These are phyloP conservation scores for Berberis thunbergii DNA, from an alignment of 164 flowering plant species.

Conservation along the genomic window DNA sequence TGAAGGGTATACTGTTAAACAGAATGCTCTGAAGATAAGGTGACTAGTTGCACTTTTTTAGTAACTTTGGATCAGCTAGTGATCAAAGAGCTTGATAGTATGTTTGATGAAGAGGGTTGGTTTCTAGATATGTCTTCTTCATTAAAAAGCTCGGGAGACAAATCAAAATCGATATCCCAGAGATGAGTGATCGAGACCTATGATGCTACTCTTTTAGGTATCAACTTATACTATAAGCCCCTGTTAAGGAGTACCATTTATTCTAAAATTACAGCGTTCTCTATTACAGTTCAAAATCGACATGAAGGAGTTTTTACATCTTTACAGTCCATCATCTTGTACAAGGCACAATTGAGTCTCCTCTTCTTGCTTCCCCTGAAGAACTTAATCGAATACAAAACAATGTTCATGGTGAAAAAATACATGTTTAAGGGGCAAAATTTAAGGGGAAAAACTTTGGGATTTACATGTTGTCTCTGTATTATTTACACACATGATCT, in stretches of 20 bases:
- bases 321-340: conserved; percentile 28
- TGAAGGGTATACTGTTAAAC: too few species aligned
- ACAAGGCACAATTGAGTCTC: conserved; percentile 11
- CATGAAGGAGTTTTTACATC: conserved; percentile 29
- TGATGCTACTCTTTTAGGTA: conserved; percentile 5
- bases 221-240: conserved; percentile 9
- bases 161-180: background rate
- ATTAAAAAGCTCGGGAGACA: too few species aligned
- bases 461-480: conserved; percentile 14
- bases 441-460: conserved; percentile 9
- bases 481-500: conserved; percentile 57
- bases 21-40: too few species aligned
- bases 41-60: too few species aligned
- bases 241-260: conserved; percentile 21
- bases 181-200: conserved; percentile 2
- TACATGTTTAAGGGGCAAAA: conserved; percentile 9
- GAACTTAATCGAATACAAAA: conserved; percentile 17
- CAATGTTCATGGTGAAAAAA: conserved; percentile 13
- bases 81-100: too few species aligned
- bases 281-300: conserved; percentile 22
- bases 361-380: background rate
- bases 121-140: too few species aligned
- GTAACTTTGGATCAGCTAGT: too few species aligned
- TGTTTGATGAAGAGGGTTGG: too few species aligned
- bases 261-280: conserved; percentile 34